Conservation (phyloP, 306 rosid genomes). For the Cucumis hystrix region DNA sequence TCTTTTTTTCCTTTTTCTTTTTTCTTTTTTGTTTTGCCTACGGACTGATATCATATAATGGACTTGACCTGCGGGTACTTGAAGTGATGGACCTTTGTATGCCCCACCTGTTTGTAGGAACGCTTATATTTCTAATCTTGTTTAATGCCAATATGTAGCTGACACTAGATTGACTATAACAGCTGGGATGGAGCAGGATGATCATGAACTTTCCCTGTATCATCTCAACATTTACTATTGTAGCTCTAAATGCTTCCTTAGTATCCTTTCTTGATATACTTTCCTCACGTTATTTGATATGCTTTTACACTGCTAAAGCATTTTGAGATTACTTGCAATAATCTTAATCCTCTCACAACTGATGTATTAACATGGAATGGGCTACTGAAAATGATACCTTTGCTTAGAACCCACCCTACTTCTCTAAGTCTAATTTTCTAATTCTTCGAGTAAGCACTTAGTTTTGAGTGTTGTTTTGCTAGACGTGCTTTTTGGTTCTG, state of each 20-base stretch:
- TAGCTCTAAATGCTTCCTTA: background rate
- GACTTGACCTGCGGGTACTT: conserved; percentile 37
- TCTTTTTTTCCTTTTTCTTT: background rate
- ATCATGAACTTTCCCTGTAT: conserved; percentile 10
- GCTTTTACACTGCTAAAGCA: background rate
- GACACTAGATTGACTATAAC: conserved; percentile 34
- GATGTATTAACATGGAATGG: background rate
- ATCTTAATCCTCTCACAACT: background rate
- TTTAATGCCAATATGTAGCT: conserved; percentile 47
- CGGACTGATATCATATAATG: conserved; percentile 31
- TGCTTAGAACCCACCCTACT: background rate
- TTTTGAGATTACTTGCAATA: background rate
- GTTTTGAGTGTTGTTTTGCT: conserved; percentile 11
- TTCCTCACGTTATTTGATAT: background rate
- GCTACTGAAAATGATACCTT: background rate
- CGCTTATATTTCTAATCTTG: conserved; percentile 41
- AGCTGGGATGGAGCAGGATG: conserved; percentile 17
- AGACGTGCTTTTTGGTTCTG: conserved; percentile 8
- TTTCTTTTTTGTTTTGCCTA: conserved; percentile 9
- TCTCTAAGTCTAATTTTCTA: background rate
- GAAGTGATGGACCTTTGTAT: conserved; percentile 40
- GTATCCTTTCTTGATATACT: background rate
- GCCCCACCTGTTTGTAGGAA: conserved; percentile 47
- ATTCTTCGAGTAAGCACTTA: conserved; percentile 11
- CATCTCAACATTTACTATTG: background rate